A percentile compares a stretch with the other conserved stretches of the same genome.
Evolutionary conservation across 805 yeast genomes (phyloP).

Genomic region (Wickerhamiella slavikovae): DNA sequence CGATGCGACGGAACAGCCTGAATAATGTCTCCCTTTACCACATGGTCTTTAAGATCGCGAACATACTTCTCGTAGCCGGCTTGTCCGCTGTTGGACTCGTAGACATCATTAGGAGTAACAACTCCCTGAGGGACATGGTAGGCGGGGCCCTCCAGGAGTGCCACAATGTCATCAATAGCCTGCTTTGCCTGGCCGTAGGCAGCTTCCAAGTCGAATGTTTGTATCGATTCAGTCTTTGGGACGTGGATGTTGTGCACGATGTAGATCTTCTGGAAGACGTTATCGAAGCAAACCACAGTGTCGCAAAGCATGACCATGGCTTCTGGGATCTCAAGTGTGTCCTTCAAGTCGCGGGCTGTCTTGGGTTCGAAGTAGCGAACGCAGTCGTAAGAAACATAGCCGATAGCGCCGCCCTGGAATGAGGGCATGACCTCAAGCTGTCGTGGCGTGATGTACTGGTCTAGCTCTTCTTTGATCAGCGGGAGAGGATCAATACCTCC

Average conservation of each 20-base stretch:
- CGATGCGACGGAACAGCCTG: slow-evolving; percentile 98
- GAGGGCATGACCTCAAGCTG: slow-evolving; percentile 60
- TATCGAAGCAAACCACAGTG: slow-evolving; percentile 77
- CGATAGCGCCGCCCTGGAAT: slow-evolving; percentile 89
- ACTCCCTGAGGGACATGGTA: slow-evolving; percentile 51
- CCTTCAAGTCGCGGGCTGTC: slow-evolving; percentile 54
- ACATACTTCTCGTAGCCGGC: slow-evolving; percentile 85
- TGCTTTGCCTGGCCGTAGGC: slow-evolving; percentile 41
- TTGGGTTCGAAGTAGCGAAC: slow-evolving; percentile 91
- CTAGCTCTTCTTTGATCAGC: slow-evolving; percentile 55
- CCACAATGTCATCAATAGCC: slow-evolving; percentile 29
- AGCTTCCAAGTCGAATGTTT: slow-evolving; percentile 19
- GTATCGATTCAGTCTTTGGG: slow-evolving; percentile 8
- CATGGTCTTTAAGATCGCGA: slow-evolving; percentile 50
- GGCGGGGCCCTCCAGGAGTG: slow-evolving; percentile 18
- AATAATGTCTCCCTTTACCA: slow-evolving; percentile 78
- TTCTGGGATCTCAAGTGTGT: slow-evolving; percentile 73
- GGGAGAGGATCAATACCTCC: slow-evolving; percentile 60
- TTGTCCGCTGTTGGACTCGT: slow-evolving; percentile 79
- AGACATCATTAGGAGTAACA: slow-evolving; percentile 44
- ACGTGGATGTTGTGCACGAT: slow-evolving; percentile 61
- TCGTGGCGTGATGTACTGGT: slow-evolving; percentile 41
- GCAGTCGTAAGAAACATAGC: slow-evolving; percentile 91
- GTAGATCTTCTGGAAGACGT: slow-evolving; percentile 84
- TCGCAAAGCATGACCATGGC: slow-evolving; percentile 83